Conservation (phyloP, 2,329 filamentous ascomycete genomes). For the Trichoderma atrobrunneum region DNA sequence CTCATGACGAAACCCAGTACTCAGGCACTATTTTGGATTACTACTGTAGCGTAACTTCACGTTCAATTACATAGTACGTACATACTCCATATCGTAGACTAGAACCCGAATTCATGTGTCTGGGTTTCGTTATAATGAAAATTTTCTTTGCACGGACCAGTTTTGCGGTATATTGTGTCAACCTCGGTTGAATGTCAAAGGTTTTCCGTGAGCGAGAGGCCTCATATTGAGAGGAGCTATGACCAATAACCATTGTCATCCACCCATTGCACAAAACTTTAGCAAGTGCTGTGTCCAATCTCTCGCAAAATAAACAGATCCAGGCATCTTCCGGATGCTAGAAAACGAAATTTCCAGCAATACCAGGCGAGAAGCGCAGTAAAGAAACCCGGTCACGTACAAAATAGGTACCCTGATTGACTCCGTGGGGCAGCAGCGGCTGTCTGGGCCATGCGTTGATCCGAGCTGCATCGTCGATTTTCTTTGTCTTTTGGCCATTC, state of each 20-base stretch:
- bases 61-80: neutral
- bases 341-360: neutral
- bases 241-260: neutral
- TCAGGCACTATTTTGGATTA: neutral
- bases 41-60: neutral
- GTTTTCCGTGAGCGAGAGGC: neutral
- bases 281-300: neutral
- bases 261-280: neutral
- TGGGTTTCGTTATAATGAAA: neutral
- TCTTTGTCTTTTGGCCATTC: neutral
- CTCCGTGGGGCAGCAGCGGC: neutral
- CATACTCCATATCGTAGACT: neutral
- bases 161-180: neutral
- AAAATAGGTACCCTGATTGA: neutral
- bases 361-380: neutral
- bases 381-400: neutral
- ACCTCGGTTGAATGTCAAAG: neutral
- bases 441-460: neutral
- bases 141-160: neutral
- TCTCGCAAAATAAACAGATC: neutral
- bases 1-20: neutral
- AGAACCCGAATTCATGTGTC: neutral
- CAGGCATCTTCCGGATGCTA: neutral
- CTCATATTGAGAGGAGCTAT: neutral
- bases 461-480: neutral